Evolutionary conservation across 495 filamentous ascomycete genomes (phyloP).

Genomic region (Thermochaetoides thermophila): DNA sequence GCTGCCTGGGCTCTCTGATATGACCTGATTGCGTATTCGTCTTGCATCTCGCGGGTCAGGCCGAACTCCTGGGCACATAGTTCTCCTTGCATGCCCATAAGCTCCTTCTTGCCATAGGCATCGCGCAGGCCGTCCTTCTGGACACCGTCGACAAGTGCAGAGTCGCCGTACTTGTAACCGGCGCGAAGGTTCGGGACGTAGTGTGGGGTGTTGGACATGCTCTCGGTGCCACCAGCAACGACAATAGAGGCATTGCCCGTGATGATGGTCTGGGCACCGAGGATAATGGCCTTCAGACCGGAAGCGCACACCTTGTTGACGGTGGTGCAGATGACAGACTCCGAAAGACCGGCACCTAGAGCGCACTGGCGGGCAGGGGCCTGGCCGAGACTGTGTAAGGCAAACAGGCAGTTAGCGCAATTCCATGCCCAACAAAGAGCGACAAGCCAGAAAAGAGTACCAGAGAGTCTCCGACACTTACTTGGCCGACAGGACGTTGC

Average conservation of each 20-base stretch:
- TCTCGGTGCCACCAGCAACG: constrained; percentile 86
- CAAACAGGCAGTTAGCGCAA: too few relatives aligned
- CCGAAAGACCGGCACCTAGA: constrained; percentile 65
- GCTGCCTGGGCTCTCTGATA: constrained; percentile 88
- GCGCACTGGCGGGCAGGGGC: constrained; percentile 92
- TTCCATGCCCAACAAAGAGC: too few relatives aligned
- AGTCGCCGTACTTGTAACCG: constrained; percentile 83
- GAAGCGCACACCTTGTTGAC: constrained; percentile 99
- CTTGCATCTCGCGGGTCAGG: constrained; percentile 69
- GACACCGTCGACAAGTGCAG: constrained; percentile 73
- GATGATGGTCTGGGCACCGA: constrained; percentile 92
- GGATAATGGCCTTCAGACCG: constrained; percentile 80
- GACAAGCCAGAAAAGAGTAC: too few relatives aligned
- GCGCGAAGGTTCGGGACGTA: constrained; percentile 74
- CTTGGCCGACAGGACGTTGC: constrained; percentile 95
- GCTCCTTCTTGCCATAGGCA: constrained; percentile 74
- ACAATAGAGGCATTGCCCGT: constrained; percentile 82
- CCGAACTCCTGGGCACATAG: constrained; percentile 77
- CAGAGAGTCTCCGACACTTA: too few relatives aligned
- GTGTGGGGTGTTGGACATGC: constrained; percentile 96
- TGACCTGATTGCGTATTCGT: constrained; percentile 81
- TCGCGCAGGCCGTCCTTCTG: constrained; percentile 86
- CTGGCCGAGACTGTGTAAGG: constrained; percentile 63
- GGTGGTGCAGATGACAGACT: constrained; percentile 73
- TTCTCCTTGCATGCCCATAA: constrained; percentile 89